A percentile compares a stretch with the other conserved stretches of the same genome.
Conservation (phyloP, 768 basidiomycete genomes). For the Calvatia gigantea region DNA sequence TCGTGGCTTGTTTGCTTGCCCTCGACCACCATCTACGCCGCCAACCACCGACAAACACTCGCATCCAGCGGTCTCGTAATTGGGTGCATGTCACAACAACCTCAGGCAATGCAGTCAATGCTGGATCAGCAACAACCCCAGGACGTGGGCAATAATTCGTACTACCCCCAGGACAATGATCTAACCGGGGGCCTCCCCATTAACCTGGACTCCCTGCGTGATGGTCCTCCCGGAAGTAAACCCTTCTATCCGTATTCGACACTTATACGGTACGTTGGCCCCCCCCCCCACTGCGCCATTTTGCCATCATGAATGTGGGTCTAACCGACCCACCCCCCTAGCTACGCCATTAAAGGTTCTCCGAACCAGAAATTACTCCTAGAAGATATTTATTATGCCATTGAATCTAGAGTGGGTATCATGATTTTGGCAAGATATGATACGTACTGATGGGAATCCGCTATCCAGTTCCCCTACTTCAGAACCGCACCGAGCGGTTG, state of each 20-base stretch:
- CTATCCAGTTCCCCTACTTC: constrained; percentile 80
- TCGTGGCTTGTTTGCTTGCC: constrained; percentile 42
- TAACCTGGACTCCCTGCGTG: constrained; percentile 81
- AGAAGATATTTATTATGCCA: constrained; percentile 91
- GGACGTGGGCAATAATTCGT: constrained; percentile 58
- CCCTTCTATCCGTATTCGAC: constrained; percentile 92
- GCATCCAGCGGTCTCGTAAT: constrained; percentile 26
- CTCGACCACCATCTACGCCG: constrained; percentile 43
- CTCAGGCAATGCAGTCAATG: constrained; percentile 61
- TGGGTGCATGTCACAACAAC: constrained; percentile 47
- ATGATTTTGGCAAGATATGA: constrained; percentile 1
- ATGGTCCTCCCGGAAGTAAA: constrained; percentile 86
- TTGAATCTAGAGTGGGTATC: constrained; percentile 75
- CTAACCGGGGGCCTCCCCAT: constrained; percentile 82
- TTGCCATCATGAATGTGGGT: constrained; percentile 10
- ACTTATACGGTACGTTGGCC: constrained; percentile 68
- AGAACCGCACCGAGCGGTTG: constrained; percentile 84
- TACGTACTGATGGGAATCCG: constrained; percentile 15
- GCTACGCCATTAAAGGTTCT: constrained; percentile 89
- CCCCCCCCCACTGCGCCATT: background rate
- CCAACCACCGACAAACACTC: constrained; percentile 35
- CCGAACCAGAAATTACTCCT: constrained; percentile 82
- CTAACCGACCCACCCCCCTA: constrained; percentile 26
- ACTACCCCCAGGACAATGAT: constrained; percentile 75
- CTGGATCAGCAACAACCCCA: constrained; percentile 44